Conservation (phyloP, 75 land plant species). For the Pseudotsuga menziesii region DNA sequence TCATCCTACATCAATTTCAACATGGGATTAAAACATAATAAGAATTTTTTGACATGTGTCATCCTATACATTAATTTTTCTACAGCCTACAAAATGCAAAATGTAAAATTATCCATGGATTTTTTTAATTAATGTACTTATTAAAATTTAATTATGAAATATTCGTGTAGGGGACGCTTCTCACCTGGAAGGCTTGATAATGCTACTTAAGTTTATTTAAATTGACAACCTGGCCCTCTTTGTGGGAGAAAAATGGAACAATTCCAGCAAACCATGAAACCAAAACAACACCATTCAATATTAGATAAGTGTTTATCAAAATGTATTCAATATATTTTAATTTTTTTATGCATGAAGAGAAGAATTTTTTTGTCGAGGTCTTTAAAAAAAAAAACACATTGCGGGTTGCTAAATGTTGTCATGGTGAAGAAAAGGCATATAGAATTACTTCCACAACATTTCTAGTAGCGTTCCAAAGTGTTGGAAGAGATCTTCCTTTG, state of each 20-base stretch:
- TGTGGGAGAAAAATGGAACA: conserved; percentile 18
- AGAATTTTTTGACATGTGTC: neutral
- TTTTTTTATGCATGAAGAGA: no score
- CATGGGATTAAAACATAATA: no score
- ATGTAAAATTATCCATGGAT: no score
- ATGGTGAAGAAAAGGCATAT: neutral
- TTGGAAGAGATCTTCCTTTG: no score
- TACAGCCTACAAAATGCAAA: no score
- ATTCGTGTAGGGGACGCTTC: neutral
- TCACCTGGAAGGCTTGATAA: conserved; percentile 32
- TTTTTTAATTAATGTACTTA: no score
- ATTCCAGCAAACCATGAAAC: conserved; percentile 7
- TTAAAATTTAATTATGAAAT: neutral
- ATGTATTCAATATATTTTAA: no score
- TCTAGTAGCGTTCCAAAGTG: no score
- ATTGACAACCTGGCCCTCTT: conserved; percentile 25
- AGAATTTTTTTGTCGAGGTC: neutral
- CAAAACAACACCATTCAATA: neutral
- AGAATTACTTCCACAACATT: no score
- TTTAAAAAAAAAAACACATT: neutral
- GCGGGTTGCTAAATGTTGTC: neutral
- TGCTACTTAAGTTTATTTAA: conserved; percentile 26
- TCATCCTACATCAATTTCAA: conserved; percentile 1
- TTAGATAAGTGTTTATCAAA: no score
- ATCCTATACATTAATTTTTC: no score